Base-by-base conservation (phyloP, 202 grass and related monocot genomes). In the Zoysia matrella region DNA sequence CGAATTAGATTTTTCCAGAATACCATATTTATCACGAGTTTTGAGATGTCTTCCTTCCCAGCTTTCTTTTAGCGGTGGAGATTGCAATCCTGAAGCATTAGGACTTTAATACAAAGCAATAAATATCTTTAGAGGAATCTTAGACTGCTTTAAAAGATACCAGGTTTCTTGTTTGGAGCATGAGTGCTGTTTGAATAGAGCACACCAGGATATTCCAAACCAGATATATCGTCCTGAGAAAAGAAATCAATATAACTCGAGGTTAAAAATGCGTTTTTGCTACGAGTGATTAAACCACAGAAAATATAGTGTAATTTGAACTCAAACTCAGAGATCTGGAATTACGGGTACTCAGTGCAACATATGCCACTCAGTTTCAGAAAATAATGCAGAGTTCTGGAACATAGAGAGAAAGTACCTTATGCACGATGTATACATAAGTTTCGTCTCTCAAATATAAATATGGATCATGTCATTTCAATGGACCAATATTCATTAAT, bases 151-250 rank as follows among this genome's bases (percentile, higher is more conserved):
- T 50, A 30, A 52, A 44, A 6, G 6, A 79, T 88, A 91, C 82
- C 89, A 83, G 56, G 13, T 60, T 47, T 91, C 51, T 88, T 82
- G 69, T 64, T 88, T 72, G 82, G 70, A 79, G 64, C 82, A 71
- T 7, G 40, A 47, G 69, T 51, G 47, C 53, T 78, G 7, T 88
- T 88, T 85, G 78, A 71, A 91, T 82, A 84, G 40, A 85, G 86
- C 56, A 85, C 78, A 79, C 86, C 82, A 76, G 86, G 89, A 61
- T 88, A 91, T 49, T 88, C 86, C 70, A 86, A 81, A 81, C 81
- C 86, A 10, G 84, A 84, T 61, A 71, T 16, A 58, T 89, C 67
- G 68, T 86, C 86, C 90, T 92, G 76, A 74, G 77, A 86, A 63
- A 30, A 73, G 46, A 30, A 69, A 11, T 7, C 40, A 15, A 72